Evolutionary conservation across 257 asterid species (phyloP).

Genomic region (Henckelia pumila): DNA sequence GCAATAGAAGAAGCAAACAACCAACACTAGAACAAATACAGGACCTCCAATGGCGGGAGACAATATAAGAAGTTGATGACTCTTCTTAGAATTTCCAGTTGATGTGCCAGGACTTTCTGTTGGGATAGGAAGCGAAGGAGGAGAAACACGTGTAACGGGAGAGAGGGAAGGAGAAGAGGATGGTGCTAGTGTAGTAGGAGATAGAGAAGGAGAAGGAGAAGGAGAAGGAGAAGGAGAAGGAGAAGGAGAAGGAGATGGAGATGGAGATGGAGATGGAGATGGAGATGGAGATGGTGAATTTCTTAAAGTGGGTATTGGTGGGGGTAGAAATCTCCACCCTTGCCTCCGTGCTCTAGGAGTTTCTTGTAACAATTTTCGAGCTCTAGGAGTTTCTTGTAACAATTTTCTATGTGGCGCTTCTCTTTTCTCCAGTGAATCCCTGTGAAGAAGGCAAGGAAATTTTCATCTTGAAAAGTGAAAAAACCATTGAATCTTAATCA

Average conservation of each 20-base stretch:
- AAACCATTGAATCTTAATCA: background rate
- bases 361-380: constrained; percentile 35
- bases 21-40: constrained; percentile 39
- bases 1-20: constrained; percentile 33
- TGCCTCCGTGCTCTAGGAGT: background rate
- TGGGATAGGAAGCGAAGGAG: constrained; percentile 32
- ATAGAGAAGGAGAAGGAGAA: constrained; percentile 11
- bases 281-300: background rate
- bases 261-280: constrained; percentile 16
- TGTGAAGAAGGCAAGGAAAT: constrained; percentile 20
- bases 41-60: constrained; percentile 55
- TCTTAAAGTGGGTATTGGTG: background rate
- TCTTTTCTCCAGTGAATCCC: constrained; percentile 26
- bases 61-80: constrained; percentile 29
- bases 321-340: background rate
- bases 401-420: constrained; percentile 34
- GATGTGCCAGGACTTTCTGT: constrained; percentile 23
- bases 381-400: constrained; percentile 7
- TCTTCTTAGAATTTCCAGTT: constrained; percentile 10
- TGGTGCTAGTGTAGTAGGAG: constrained; percentile 15
- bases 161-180: constrained; percentile 31
- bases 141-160: constrained; percentile 28
- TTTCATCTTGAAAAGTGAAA: background rate
- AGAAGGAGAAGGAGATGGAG: constrained; percentile 12
- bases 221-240: constrained; percentile 20